These are phyloP conservation scores for Liquidambar formosana DNA, from an alignment of 164 flowering plant genomes.

Conservation along the genomic window DNA sequence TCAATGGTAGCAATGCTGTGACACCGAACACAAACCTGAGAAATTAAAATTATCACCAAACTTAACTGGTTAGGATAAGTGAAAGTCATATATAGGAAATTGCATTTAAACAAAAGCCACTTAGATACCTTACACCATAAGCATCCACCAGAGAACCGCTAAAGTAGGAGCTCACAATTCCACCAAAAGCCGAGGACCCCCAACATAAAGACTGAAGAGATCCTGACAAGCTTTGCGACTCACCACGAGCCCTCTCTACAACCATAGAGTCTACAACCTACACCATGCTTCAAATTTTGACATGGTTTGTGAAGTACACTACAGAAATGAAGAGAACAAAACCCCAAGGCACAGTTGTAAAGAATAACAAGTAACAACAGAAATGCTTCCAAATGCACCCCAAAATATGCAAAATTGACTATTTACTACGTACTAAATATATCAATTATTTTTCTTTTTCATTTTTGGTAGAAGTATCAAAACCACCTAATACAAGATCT, in stretches of 20 bases:
- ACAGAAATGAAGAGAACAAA: neutral
- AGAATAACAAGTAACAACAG: neutral
- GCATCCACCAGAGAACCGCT: slow-evolving; percentile 93
- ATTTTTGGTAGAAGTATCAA: too few species aligned
- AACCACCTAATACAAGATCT: too few species aligned
- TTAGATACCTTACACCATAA: slow-evolving; percentile 89
- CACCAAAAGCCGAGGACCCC: slow-evolving; percentile 99
- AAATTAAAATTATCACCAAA: slow-evolving; percentile 7
- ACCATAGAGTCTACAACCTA: slow-evolving; percentile 99
- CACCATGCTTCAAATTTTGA: slow-evolving; percentile 32
- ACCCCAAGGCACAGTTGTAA: neutral
- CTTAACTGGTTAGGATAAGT: neutral
- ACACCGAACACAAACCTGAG: slow-evolving; percentile 95
- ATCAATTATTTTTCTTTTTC: too few species aligned
- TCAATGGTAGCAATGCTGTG: slow-evolving; percentile 88
- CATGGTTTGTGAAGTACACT: slow-evolving; percentile 7
- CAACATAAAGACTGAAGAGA: slow-evolving; percentile 98
- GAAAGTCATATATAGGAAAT: neutral
- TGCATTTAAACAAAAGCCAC: slow-evolving; percentile 2
- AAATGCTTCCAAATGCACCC: neutral
- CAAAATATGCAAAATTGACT: neutral
- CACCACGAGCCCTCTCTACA: slow-evolving; percentile 99
- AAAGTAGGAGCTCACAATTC: slow-evolving; percentile 93
- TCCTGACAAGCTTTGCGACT: slow-evolving; percentile 93
- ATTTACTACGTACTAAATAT: too few species aligned